phyloP scores from a whole-genome alignment of 805 yeast genomes.

The Pichia nakasei region DNA sequence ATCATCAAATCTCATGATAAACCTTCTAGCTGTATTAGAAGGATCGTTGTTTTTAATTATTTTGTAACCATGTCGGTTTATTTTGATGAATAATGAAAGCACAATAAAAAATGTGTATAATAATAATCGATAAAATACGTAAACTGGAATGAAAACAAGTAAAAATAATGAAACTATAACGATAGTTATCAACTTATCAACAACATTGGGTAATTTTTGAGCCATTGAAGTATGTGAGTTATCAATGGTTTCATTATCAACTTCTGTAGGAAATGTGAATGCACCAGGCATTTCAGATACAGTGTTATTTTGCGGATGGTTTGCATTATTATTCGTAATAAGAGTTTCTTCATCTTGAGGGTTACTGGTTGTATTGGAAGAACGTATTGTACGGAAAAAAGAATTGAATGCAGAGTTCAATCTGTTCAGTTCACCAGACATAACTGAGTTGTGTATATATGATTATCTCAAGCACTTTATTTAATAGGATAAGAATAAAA shows the following conservation, averaged over 20 bases:
- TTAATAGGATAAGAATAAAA: no score
- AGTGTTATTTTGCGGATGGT: background rate
- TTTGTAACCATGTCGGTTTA: conserved; percentile 18
- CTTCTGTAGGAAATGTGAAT: background rate
- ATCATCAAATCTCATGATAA: conserved; percentile 27
- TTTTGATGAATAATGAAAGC: conserved; percentile 17
- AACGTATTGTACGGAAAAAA: background rate
- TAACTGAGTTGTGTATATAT: background rate
- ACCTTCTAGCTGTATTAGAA: conserved; percentile 26
- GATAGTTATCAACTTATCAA: background rate
- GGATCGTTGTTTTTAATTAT: conserved; percentile 21
- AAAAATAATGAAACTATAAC: background rate
- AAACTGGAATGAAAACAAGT: conserved; percentile 21
- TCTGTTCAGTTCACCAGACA: background rate
- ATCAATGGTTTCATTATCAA: background rate
- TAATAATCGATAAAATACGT: conserved; percentile 15
- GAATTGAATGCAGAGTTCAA: background rate
- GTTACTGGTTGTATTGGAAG: background rate
- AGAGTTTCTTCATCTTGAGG: conserved; percentile 6
- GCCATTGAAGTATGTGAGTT: background rate
- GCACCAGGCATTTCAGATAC: conserved; percentile 10
- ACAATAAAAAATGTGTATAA: conserved; percentile 15
- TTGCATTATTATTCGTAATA: background rate
- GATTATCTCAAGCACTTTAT: no score
- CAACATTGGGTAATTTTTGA: background rate